These are phyloP conservation scores for Thalassiosira tumida DNA, from an alignment of 352 stramenopile genomes.

Conservation along the genomic window DNA sequence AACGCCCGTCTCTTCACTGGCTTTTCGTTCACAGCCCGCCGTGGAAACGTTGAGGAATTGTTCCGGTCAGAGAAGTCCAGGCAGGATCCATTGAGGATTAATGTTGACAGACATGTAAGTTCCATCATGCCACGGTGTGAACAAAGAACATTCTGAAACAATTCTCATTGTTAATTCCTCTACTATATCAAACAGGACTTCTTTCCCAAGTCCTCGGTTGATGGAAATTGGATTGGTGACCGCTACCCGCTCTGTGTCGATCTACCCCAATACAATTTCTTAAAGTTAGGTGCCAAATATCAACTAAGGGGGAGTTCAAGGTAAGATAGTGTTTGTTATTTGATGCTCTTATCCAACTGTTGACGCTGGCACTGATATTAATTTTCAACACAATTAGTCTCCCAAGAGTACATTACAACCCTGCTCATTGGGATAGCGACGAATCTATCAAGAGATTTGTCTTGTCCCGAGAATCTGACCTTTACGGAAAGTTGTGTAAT, in stretches of 20 bases:
- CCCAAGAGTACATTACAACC: slow-evolving; percentile 63
- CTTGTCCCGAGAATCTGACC: slow-evolving; percentile 61
- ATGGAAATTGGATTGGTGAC: slow-evolving; percentile 88
- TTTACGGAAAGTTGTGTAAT: slow-evolving; percentile 83
- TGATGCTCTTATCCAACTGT: slow-evolving; percentile 1
- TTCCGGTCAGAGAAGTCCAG: slow-evolving; percentile 80
- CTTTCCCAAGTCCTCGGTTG: slow-evolving; percentile 86
- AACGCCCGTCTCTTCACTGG: slow-evolving; percentile 84
- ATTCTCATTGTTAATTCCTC: no score
- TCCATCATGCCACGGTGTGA: no score
- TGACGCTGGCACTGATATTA: neutral
- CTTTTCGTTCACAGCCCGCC: slow-evolving; percentile 78
- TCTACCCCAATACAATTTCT: slow-evolving; percentile 83
- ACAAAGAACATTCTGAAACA: no score
- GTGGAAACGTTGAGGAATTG: slow-evolving; percentile 82
- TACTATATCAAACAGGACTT: slow-evolving; percentile 71
- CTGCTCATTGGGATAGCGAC: slow-evolving; percentile 71
- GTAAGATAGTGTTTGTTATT: neutral
- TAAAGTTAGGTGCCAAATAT: slow-evolving; percentile 62
- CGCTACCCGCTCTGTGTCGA: slow-evolving; percentile 89
- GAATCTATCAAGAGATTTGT: slow-evolving; percentile 82
- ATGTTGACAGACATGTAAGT: slow-evolving; percentile 73
- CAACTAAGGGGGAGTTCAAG: neutral
- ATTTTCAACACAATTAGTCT: slow-evolving; percentile 40
- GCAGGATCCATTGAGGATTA: slow-evolving; percentile 78